Percentiles rank a stretch among this genome's conserved stretches.
phyloP scores from a whole-genome alignment of 768 basidiomycete genomes.

The Agaricus blazei region DNA sequence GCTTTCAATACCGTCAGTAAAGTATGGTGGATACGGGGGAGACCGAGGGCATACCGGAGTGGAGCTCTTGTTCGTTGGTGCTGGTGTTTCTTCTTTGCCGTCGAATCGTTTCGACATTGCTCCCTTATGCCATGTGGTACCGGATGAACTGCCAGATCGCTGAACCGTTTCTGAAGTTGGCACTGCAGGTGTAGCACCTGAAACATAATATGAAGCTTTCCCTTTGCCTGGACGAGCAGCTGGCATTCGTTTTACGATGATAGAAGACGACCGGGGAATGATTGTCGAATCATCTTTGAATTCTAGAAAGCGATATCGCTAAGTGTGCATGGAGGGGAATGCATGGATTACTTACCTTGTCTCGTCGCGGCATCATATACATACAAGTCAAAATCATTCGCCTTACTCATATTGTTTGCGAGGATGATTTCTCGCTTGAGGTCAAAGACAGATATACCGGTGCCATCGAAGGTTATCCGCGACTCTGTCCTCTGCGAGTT shows the following conservation, averaged over 20 bases:
- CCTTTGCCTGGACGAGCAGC: constrained; percentile 78
- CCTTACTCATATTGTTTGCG: constrained; percentile 93
- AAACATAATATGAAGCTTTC: constrained; percentile 73
- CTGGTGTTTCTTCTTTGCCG: constrained; percentile 57
- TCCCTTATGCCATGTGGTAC: constrained; percentile 58
- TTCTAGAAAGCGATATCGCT: constrained; percentile 41
- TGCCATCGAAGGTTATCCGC: constrained; percentile 95
- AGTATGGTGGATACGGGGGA: neutral
- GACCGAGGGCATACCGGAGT: constrained; percentile 20
- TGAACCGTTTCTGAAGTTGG: constrained; percentile 46
- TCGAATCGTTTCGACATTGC: constrained; percentile 91
- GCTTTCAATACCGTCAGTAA: constrained; percentile 5
- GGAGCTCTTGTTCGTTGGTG: constrained; percentile 25
- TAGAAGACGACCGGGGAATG: constrained; percentile 92
- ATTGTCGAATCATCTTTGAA: constrained; percentile 88
- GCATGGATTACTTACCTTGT: constrained; percentile 63
- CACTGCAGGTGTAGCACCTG: constrained; percentile 34
- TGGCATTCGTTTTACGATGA: constrained; percentile 89
- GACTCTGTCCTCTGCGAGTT: constrained; percentile 93
- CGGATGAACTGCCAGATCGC: constrained; percentile 29
- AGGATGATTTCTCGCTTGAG: constrained; percentile 98
- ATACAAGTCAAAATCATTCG: constrained; percentile 93
- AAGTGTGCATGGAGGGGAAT: neutral
- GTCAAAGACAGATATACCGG: constrained; percentile 98
- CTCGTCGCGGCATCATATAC: constrained; percentile 81